These are phyloP conservation scores for Collybia mongolica DNA, from an alignment of 768 basidiomycete species.

Conservation along the genomic window DNA sequence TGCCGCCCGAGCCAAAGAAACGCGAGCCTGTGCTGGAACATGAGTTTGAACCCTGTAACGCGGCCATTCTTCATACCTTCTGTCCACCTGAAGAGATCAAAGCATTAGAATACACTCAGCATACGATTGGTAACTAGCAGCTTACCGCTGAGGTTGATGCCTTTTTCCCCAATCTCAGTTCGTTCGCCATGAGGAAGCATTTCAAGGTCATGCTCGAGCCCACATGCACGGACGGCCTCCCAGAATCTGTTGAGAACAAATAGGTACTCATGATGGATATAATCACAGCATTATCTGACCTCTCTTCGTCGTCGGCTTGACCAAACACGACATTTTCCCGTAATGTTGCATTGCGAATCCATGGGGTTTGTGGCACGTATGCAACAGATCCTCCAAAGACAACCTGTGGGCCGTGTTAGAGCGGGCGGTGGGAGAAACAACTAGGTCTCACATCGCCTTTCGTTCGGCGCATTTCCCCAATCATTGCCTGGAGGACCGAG, in stretches of 20 bases:
- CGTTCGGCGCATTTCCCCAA: constrained; percentile 67
- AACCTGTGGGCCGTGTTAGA: constrained; percentile 26
- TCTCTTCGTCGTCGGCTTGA: constrained; percentile 55
- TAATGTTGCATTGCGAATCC: constrained; percentile 69
- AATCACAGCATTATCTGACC: constrained; percentile 25
- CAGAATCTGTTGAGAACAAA: constrained; percentile 39
- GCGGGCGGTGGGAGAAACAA: no score
- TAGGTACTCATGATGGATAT: not conserved
- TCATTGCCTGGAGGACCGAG: constrained; percentile 51
- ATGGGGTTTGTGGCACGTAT: constrained; percentile 60
- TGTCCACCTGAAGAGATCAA: constrained; percentile 27
- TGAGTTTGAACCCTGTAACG: constrained; percentile 10
- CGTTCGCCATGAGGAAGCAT: constrained; percentile 68
- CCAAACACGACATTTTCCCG: constrained; percentile 79
- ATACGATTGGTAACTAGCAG: not conserved
- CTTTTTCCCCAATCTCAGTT: constrained; percentile 78
- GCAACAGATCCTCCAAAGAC: constrained; percentile 53
- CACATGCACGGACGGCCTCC: constrained; percentile 61
- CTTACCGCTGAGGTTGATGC: constrained; percentile 63
- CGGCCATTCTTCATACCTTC: constrained; percentile 37
- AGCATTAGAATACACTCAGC: not conserved
- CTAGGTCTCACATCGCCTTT: constrained; percentile 45
- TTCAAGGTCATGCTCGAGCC: constrained; percentile 67
- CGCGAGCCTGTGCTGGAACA: constrained; percentile 50
- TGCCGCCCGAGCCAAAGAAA: constrained; percentile 73